phyloP scores from a whole-genome alignment of 768 basidiomycete species.

The Suillus hirtellus region DNA sequence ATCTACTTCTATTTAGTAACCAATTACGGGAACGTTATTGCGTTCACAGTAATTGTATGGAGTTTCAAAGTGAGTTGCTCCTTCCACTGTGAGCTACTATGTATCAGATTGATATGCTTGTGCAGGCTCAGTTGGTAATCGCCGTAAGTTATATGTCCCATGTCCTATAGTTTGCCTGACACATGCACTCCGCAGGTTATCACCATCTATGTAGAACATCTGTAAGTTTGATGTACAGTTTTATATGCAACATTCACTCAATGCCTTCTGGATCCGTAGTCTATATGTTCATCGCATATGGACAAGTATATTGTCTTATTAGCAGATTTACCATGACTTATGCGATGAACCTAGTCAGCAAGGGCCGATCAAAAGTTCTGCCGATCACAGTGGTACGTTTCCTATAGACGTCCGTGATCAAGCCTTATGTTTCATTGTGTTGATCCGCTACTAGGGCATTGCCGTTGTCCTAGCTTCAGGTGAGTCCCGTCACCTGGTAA shows the following conservation, averaged over 20 bases:
- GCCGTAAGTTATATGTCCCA: neutral
- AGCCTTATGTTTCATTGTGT: neutral
- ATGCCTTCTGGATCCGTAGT: neutral
- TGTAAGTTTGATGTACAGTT: neutral
- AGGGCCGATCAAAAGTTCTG: neutral
- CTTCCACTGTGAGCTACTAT: neutral
- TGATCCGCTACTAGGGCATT: neutral
- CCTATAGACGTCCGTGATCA: neutral
- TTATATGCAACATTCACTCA: too few relatives aligned
- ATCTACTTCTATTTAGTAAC: constrained; percentile 39
- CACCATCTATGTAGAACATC: neutral
- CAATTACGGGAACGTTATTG: constrained; percentile 32
- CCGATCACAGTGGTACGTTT: neutral
- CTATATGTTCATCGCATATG: constrained; percentile 7
- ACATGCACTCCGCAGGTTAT: neutral
- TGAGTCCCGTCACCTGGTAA: neutral
- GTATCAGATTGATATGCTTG: neutral
- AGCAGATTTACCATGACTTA: too few relatives aligned
- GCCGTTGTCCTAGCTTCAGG: neutral
- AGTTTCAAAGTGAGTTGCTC: neutral
- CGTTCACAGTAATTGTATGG: constrained; percentile 34
- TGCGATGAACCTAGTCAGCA: neutral
- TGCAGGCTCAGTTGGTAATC: neutral
- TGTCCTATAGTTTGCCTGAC: neutral
- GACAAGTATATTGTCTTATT: neutral